Percentiles rank a stretch among this genome's conserved stretches.
Evolutionary conservation across 306 rosid species (phyloP).

Genomic region (Cicer chorassanicum): DNA sequence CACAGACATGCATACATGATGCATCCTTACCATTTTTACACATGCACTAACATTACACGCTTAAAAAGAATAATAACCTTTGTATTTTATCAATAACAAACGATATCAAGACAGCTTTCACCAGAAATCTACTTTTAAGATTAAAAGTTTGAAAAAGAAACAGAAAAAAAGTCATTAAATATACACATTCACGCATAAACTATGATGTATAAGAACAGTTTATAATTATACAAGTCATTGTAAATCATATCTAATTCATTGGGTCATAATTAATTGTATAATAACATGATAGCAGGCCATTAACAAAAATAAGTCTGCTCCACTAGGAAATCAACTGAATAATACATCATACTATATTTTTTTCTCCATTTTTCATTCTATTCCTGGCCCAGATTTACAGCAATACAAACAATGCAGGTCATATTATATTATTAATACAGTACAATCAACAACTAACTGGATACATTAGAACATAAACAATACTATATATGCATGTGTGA

Average conservation of each 20-base stretch:
- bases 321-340: neutral
- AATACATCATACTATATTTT: neutral
- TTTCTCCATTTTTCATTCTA: neutral
- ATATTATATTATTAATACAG: neutral
- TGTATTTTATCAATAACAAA: conserved; percentile 8
- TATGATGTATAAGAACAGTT: too few relatives aligned
- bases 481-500: neutral
- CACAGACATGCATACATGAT: conserved; percentile 1
- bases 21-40: neutral
- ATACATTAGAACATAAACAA: conserved; percentile 2
- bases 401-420: neutral
- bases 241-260: too few relatives aligned
- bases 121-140: neutral
- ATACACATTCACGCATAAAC: too few relatives aligned
- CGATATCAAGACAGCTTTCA: conserved; percentile 10
- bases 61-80: neutral
- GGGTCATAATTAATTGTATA: too few relatives aligned
- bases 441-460: conserved; percentile 4
- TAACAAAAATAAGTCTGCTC: too few relatives aligned
- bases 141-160: neutral
- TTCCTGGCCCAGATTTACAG: neutral
- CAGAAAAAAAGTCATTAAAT: too few relatives aligned
- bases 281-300: too few relatives aligned
- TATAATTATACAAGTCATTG: too few relatives aligned
- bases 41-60: neutral